Evolutionary conservation across 495 filamentous ascomycete species (phyloP).

Genomic region (Collariella sp.): DNA sequence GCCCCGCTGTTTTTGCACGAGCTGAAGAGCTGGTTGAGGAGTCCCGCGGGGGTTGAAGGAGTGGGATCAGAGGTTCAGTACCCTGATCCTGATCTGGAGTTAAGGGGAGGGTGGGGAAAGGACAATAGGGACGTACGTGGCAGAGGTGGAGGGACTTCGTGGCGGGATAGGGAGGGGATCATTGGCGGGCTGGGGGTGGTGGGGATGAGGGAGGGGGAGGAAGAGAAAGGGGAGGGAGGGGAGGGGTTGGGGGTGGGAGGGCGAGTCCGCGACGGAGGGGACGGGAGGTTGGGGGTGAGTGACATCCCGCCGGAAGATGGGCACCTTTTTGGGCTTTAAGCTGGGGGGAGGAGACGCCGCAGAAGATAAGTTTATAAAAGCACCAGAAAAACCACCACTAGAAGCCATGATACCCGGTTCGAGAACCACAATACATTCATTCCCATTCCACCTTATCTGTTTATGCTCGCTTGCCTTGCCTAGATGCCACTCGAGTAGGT

Average conservation of each 20-base stretch:
- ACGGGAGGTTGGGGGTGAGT: neutral
- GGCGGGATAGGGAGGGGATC: constrained; percentile 13
- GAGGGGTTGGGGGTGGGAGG: neutral
- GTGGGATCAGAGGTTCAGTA: constrained; percentile 86
- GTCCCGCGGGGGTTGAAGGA: constrained; percentile 62
- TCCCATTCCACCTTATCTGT: no score
- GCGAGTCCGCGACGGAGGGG: neutral
- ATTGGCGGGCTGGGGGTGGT: constrained; percentile 13
- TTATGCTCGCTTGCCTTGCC: no score
- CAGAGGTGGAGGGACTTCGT: neutral
- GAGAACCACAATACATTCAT: no score
- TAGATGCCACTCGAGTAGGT: no score
- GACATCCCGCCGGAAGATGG: neutral
- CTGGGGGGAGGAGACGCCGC: no score
- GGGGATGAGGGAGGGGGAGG: neutral
- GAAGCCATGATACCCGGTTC: no score
- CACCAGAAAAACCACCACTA: no score
- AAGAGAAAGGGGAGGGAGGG: constrained; percentile 1
- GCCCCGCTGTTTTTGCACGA: constrained; percentile 79
- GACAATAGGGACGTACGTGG: neutral
- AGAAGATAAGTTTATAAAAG: no score
- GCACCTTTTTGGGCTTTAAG: neutral
- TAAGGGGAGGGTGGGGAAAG: neutral
- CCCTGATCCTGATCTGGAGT: constrained; percentile 6
- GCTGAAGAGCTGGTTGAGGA: constrained; percentile 69